Conservation (phyloP, 805 yeast species). For the Yarrowia bubula region DNA sequence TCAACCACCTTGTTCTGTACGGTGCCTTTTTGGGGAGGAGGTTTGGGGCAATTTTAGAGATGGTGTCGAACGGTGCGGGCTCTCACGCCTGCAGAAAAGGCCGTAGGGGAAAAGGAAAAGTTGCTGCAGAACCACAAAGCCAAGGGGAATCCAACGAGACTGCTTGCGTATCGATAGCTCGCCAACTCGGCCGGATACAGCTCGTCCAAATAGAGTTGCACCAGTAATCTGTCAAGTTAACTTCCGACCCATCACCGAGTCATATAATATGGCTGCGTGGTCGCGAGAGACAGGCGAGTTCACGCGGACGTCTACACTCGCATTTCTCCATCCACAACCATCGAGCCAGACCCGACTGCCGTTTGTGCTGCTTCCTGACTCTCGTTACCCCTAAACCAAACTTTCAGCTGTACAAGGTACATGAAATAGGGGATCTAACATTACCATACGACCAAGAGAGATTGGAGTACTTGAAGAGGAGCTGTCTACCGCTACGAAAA, state of each 20-base stretch:
- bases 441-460: constrained; percentile 4
- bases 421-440: constrained; percentile 13
- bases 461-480: neutral
- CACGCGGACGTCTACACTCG: no score
- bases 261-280: neutral
- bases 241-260: neutral
- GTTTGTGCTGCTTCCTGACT: neutral
- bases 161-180: neutral
- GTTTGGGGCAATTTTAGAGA: neutral
- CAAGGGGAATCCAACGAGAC: neutral
- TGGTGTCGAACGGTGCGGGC: no score
- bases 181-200: neutral
- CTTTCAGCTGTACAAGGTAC: neutral
- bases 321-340: no score
- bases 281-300: no score
- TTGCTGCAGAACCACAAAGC: neutral
- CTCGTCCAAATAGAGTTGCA: neutral
- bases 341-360: no score
- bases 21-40: neutral
- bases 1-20: neutral
- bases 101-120: neutral
- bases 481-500: no score
- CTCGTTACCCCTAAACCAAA: constrained; percentile 8
- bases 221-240: constrained; percentile 7
- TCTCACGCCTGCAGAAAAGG: no score